Conservation (phyloP, 2,329 filamentous ascomycete genomes). For the Fusarium papillatum region DNA sequence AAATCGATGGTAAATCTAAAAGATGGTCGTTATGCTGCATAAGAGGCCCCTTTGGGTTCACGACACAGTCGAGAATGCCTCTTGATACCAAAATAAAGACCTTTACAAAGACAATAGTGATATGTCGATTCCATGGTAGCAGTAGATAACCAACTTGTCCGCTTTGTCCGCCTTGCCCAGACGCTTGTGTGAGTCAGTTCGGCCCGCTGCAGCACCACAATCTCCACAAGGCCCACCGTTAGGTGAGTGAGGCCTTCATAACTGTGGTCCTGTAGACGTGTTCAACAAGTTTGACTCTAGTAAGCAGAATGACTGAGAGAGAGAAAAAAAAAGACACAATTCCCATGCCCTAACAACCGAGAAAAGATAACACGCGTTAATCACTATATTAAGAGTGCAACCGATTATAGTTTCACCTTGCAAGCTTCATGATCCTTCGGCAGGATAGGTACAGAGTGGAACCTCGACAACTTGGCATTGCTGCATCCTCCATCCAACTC, state of each 20-base stretch:
- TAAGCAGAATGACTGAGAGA: neutral
- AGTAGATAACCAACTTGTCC: neutral
- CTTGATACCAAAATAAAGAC: neutral
- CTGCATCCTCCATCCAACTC: neutral
- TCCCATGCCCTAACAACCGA: neutral
- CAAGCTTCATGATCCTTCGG: neutral
- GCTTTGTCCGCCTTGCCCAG: neutral
- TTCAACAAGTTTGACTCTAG: neutral
- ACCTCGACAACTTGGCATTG: neutral
- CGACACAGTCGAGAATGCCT: neutral
- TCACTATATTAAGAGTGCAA: neutral
- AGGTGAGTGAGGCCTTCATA: neutral
- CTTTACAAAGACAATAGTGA: neutral
- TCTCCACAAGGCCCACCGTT: neutral
- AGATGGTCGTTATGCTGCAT: neutral
- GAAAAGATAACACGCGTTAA: neutral
- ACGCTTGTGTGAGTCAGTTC: neutral
- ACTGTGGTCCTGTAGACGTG: neutral
- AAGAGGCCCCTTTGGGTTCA: neutral
- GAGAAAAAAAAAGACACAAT: neutral
- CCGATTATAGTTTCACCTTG: neutral
- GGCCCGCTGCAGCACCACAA: neutral
- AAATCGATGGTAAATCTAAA: neutral
- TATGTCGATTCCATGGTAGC: neutral
- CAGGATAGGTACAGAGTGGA: neutral